These are phyloP conservation scores for Yamadazyma taylorii DNA, from an alignment of 1,139 yeast genomes.

Conservation along the genomic window DNA sequence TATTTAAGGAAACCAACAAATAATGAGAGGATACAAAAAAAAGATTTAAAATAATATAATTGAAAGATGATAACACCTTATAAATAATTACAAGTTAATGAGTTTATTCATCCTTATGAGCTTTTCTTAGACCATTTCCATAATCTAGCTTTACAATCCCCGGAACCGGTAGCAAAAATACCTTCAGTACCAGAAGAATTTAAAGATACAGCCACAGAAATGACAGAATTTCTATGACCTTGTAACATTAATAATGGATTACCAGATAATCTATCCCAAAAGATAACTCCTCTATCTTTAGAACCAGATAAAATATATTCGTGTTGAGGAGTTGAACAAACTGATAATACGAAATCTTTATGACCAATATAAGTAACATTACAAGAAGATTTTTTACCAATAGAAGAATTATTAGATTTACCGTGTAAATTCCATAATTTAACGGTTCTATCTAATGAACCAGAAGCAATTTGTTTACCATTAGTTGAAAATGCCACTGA, in stretches of 20 bases:
- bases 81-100: no score
- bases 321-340: constrained; percentile 92
- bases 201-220: constrained; percentile 87
- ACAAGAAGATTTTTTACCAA: constrained; percentile 59
- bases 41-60: no score
- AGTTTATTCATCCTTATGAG: background rate
- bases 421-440: constrained; percentile 89
- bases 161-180: constrained; percentile 95
- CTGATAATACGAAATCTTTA: constrained; percentile 92
- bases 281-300: constrained; percentile 94
- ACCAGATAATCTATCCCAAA: constrained; percentile 94
- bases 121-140: constrained; percentile 66
- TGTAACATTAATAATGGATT: constrained; percentile 94
- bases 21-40: background rate
- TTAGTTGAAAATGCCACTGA: constrained; percentile 91
- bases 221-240: constrained; percentile 96
- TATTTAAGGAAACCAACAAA: background rate
- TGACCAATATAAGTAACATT: constrained; percentile 95
- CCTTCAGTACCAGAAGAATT: constrained; percentile 70
- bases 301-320: constrained; percentile 93
- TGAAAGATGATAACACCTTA: no score
- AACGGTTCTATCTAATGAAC: constrained; percentile 93
- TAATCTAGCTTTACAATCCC: constrained; percentile 96
- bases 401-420: constrained; percentile 47
- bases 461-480: constrained; percentile 91